Evolutionary conservation across 2,329 filamentous ascomycete genomes (phyloP).

Genomic region (Fusarium humuli): DNA sequence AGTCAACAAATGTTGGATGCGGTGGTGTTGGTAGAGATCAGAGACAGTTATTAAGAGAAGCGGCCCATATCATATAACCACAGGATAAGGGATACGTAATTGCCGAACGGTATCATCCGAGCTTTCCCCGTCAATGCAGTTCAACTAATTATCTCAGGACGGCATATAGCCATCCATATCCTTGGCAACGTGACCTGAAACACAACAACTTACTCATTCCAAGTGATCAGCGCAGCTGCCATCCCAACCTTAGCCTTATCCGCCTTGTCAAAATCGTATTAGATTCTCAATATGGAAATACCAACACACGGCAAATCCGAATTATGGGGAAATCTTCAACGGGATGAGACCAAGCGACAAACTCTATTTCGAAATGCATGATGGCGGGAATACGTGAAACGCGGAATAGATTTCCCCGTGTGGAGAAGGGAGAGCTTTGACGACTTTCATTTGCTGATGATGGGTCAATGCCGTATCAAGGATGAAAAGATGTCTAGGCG

Average conservation of each 20-base stretch:
- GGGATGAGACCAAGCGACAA: slow-evolving; percentile 16
- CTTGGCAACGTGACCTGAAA: slow-evolving; percentile 17
- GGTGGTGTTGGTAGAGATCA: neutral
- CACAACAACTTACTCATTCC: neutral
- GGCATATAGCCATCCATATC: neutral
- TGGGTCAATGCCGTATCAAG: neutral
- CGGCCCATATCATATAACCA: neutral
- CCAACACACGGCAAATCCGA: neutral
- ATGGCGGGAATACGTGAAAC: slow-evolving; percentile 3
- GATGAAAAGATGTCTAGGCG: neutral
- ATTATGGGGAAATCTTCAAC: neutral
- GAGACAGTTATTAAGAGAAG: neutral
- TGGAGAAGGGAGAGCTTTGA: neutral
- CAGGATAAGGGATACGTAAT: neutral
- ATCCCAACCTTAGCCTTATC: neutral
- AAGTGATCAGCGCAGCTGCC: neutral
- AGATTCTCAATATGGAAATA: neutral
- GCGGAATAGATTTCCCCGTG: slow-evolving; percentile 9
- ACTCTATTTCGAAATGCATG: slow-evolving; percentile 20
- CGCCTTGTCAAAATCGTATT: neutral
- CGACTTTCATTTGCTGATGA: neutral
- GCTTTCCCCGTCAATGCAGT: neutral
- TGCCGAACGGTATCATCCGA: neutral
- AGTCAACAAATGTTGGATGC: neutral
- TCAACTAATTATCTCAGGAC: neutral